Evolutionary conservation across 345 rosid species (phyloP), one percentile per base, ranked within the genome.

Genomic region (Lepidium africanum): DNA sequence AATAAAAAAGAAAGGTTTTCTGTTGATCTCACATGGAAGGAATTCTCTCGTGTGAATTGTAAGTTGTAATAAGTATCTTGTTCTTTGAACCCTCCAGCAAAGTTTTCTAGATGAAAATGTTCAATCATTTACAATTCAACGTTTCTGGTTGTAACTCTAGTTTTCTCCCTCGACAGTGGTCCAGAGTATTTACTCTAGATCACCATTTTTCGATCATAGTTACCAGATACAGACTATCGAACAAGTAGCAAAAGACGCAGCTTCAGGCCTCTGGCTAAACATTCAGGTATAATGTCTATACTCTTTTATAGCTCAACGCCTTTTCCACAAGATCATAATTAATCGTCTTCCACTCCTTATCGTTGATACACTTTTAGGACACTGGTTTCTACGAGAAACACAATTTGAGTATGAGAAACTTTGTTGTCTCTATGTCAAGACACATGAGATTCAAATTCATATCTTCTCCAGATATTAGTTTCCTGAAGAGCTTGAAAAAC

Each of bases 391-490:
- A 75, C 71, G 0, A 6, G 0, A 87, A 81, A 61, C 90, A 25
- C 67, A 86, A 81, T 19, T 64, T 88, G 83, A 83, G 81, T 67
- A 79, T 83, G 89, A 83, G 72, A 76, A 73, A 23, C 23, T 83
- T 40, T 55, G 83, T 88, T 36, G 71, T 80, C 52, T 65, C 90
- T 40, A 39, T 79, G 10, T 75, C 77, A 36, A 83, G 43, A 64
- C 80, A 54, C 8, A 67, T 70, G 54, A 60, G 69, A 35, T 17
- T 87, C 16, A 66, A 53, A 37, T 83, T 82, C 71, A 82, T 90
- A 75, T 90, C 97, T 43, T 90, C 97, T 43, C 89, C 92, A 3
- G 95, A 88, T 45, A 83, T 81, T 60, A 65, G 23, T 60, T 88
- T 88, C 77, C 65, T 90, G 80, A 60, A 23, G 69, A 67, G 69